Percentiles rank a stretch among this genome's conserved stretches.
Evolutionary conservation across 2,329 filamentous ascomycete species (phyloP).

Genomic region (Didymella segeticola): DNA sequence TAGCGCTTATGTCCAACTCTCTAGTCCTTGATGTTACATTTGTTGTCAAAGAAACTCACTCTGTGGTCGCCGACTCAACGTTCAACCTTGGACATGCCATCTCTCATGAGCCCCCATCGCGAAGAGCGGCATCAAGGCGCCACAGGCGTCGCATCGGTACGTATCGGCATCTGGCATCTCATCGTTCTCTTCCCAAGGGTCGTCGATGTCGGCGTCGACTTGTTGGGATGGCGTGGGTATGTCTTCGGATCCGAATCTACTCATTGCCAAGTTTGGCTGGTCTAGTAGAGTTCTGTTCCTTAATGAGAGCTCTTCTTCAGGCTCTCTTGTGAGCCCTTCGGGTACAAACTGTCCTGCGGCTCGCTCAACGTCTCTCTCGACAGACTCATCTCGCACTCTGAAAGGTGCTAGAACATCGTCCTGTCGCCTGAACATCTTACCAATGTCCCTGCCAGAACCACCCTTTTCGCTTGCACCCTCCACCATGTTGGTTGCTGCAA

Average conservation of each 20-base stretch:
- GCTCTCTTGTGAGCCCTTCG: conserved; percentile 7
- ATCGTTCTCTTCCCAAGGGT: conserved; percentile 42
- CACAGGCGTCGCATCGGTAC: conserved; percentile 59
- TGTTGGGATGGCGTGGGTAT: conserved; percentile 36
- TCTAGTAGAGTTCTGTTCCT: conserved; percentile 16
- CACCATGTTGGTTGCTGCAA: conserved; percentile 86
- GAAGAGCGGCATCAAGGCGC: conserved; percentile 62
- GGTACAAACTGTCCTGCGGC: conserved; percentile 43
- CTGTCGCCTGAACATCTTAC: conserved; percentile 80
- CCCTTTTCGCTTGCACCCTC: conserved; percentile 55
- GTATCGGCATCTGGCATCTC: conserved; percentile 39
- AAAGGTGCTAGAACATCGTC: conserved; percentile 66
- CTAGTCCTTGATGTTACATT: background rate
- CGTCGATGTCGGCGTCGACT: conserved; percentile 19
- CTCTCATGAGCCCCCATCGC: conserved; percentile 64
- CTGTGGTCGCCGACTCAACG: conserved; percentile 24
- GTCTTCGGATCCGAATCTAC: conserved; percentile 42
- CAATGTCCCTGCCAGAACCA: conserved; percentile 73
- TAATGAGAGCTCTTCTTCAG: background rate
- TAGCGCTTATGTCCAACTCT: background rate
- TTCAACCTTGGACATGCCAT: conserved; percentile 53
- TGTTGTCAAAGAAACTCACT: background rate
- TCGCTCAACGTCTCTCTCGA: background rate
- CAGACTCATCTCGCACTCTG: background rate
- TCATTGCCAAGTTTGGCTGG: background rate